Conservation (phyloP, 2,329 filamentous ascomycete genomes). For the Botryotinia narcissicola region DNA sequence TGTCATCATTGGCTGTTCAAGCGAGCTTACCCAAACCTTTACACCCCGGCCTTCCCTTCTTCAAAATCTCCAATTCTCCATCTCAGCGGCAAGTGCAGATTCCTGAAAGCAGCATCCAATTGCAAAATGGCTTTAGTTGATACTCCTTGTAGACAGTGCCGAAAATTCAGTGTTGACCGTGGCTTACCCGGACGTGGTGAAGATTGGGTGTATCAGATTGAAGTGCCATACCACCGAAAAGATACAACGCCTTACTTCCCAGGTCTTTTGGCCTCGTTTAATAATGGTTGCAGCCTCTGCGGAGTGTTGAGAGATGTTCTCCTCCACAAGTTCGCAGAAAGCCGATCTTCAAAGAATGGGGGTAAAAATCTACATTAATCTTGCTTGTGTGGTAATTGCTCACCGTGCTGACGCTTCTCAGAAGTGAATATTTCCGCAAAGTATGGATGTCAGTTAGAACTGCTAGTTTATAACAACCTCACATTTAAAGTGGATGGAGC, state of each 20-base stretch:
- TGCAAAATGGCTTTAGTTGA: not conserved
- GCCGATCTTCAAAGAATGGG: not conserved
- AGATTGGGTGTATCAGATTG: not conserved
- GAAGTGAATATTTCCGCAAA: not conserved
- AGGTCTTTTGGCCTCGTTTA: not conserved
- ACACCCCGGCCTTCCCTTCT: not conserved
- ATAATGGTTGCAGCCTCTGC: not conserved
- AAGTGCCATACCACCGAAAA: not conserved
- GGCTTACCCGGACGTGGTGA: not conserved
- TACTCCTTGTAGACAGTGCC: not conserved
- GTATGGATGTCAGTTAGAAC: not conserved
- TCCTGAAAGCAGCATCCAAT: not conserved
- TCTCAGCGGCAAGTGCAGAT: not conserved
- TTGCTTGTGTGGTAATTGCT: not conserved
- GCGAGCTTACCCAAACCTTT: not conserved
- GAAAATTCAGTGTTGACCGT: not conserved
- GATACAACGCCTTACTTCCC: not conserved
- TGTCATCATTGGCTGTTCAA: not conserved
- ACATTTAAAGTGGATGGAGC: not conserved
- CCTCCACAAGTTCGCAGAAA: not conserved
- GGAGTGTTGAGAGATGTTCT: not conserved
- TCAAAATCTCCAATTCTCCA: not conserved
- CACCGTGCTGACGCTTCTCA: not conserved
- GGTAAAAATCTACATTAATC: not conserved
- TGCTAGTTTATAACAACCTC: not conserved